phyloP scores from a whole-genome alignment of 2,329 filamentous ascomycete genomes.

The Sclerotinia borealis region DNA sequence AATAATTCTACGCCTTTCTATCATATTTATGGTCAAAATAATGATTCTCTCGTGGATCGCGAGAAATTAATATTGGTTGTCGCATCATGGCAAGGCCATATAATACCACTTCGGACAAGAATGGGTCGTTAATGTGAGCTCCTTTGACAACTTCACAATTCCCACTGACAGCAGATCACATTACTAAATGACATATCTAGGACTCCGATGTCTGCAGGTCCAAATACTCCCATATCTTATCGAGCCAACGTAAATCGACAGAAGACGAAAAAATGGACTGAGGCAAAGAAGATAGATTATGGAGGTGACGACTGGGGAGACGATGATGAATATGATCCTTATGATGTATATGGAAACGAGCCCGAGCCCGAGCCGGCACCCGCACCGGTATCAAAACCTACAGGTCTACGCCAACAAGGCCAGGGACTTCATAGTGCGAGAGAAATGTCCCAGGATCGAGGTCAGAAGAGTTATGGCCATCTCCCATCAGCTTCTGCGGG shows the following conservation, averaged over 20 bases:
- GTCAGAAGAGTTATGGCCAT: conserved; percentile 30
- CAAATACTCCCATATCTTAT: conserved; percentile 43
- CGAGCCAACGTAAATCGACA: conserved; percentile 80
- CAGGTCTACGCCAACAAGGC: conserved; percentile 39
- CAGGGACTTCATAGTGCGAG: conserved; percentile 26
- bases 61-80: conserved; percentile 8
- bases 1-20: not conserved
- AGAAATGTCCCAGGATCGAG: conserved; percentile 14
- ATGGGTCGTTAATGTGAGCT: conserved; percentile 11
- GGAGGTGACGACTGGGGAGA: conserved; percentile 93
- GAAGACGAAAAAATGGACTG: conserved; percentile 93
- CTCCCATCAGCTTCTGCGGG: conserved; percentile 24
- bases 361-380: conserved; percentile 36
- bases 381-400: conserved; percentile 32
- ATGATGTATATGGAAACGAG: conserved; percentile 27
- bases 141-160: not conserved
- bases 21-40: conserved; percentile 4
- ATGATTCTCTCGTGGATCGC: conserved; percentile 11
- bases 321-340: conserved; percentile 53
- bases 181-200: conserved; percentile 17
- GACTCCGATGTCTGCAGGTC: conserved; percentile 16
- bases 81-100: conserved; percentile 31
- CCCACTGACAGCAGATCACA: not conserved
- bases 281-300: conserved; percentile 80
- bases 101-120: conserved; percentile 18